Evolutionary conservation across 352 stramenopile species (phyloP).

Genomic region (Thraustochytrium striatum): DNA sequence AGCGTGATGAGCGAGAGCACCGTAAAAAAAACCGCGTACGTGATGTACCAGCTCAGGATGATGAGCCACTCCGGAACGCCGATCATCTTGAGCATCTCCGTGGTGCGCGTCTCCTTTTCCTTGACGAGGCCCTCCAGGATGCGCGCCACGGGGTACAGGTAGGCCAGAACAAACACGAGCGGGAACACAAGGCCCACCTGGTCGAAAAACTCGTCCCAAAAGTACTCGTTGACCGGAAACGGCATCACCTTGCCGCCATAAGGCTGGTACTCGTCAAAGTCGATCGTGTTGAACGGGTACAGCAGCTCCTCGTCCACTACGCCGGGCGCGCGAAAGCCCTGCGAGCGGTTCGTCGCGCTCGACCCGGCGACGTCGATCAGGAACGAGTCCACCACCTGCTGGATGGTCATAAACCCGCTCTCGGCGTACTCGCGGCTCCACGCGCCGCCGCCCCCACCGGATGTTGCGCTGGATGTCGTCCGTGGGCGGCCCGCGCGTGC

Average conservation of each 20-base stretch:
- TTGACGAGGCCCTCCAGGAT: slow-evolving; percentile 44
- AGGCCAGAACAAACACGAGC: slow-evolving; percentile 39
- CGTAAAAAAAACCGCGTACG: slow-evolving; percentile 48
- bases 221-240: slow-evolving; percentile 46
- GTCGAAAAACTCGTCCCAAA: slow-evolving; percentile 25
- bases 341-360: too few species aligned
- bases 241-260: slow-evolving; percentile 31
- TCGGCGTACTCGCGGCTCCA: slow-evolving; percentile 18
- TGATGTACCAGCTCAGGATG: slow-evolving; percentile 50
- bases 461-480: not conserved
- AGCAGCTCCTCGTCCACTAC: slow-evolving; percentile 11
- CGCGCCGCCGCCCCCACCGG: not conserved
- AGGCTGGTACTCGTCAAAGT: slow-evolving; percentile 25
- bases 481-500: not conserved
- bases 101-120: slow-evolving; percentile 52
- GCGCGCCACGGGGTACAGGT: slow-evolving; percentile 44
- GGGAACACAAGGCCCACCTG: slow-evolving; percentile 22
- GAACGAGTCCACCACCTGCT: slow-evolving; percentile 48
- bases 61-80: slow-evolving; percentile 22
- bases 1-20: slow-evolving; percentile 42
- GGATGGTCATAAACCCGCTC: slow-evolving; percentile 48
- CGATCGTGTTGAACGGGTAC: slow-evolving; percentile 31
- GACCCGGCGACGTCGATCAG: slow-evolving; percentile 32
- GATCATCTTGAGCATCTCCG: slow-evolving; percentile 53
- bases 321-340: too few species aligned